Evolutionary conservation across 805 yeast species (phyloP).

Genomic region (Candida sphagnicola): DNA sequence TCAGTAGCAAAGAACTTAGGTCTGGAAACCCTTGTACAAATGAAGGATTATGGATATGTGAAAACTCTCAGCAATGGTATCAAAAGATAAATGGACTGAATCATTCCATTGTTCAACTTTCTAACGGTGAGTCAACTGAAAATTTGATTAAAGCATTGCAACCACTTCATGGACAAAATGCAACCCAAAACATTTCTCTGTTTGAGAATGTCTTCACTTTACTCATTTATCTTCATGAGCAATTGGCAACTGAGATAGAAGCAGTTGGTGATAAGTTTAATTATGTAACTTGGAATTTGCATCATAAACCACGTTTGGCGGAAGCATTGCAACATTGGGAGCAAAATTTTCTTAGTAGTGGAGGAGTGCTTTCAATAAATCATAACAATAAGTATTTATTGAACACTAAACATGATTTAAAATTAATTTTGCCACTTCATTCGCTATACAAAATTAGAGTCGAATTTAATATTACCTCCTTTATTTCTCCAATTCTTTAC

Average conservation of each 20-base stretch:
- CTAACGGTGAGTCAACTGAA: slow-evolving; percentile 51
- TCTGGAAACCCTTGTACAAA: slow-evolving; percentile 64
- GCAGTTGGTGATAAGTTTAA: slow-evolving; percentile 37
- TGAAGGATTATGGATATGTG: slow-evolving; percentile 59
- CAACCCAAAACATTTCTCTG: neutral
- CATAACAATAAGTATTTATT: slow-evolving; percentile 47
- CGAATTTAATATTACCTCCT: slow-evolving; percentile 57
- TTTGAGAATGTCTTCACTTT: slow-evolving; percentile 47
- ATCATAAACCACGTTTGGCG: slow-evolving; percentile 55
- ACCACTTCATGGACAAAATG: slow-evolving; percentile 4
- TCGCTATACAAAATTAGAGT: slow-evolving; percentile 65
- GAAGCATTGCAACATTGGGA: slow-evolving; percentile 67
- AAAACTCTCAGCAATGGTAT: slow-evolving; percentile 50
- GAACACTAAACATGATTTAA: slow-evolving; percentile 51
- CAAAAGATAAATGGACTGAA: slow-evolving; percentile 10
- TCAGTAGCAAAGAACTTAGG: slow-evolving; percentile 42
- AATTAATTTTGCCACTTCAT: slow-evolving; percentile 62
- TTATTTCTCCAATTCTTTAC: slow-evolving; percentile 55
- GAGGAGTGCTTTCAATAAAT: slow-evolving; percentile 57
- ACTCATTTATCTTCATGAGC: slow-evolving; percentile 64
- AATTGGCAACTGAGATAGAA: slow-evolving; percentile 51
- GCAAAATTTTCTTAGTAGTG: slow-evolving; percentile 52
- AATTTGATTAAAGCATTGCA: slow-evolving; percentile 39
- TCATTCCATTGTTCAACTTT: slow-evolving; percentile 45
- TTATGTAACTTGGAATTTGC: slow-evolving; percentile 63